Evolutionary conservation across 2,329 filamentous ascomycete species (phyloP).

Genomic region (Ceratocystis smalleyi): DNA sequence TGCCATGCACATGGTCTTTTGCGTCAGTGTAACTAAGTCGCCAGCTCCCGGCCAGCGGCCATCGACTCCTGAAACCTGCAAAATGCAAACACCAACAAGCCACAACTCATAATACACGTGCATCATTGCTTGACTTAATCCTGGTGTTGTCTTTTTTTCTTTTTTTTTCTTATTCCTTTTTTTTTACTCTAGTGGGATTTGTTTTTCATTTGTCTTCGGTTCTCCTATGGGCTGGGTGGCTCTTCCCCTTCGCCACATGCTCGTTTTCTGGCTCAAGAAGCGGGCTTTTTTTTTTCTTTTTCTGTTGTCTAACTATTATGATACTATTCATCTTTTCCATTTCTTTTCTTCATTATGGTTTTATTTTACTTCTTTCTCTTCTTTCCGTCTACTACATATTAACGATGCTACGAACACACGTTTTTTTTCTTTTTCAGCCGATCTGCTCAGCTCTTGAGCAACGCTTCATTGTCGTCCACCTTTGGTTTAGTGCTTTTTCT

Average conservation of each 20-base stretch:
- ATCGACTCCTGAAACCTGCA: conserved; percentile 15
- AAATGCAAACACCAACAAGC: conserved; percentile 12
- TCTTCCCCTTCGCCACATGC: neutral
- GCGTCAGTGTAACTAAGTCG: conserved; percentile 10
- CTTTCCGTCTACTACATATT: neutral
- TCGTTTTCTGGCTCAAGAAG: neutral
- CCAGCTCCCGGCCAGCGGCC: neutral
- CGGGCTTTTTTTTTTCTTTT: neutral
- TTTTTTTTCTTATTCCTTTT: neutral
- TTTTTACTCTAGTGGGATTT: neutral
- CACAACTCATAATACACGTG: neutral
- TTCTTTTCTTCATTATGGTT: neutral
- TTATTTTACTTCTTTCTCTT: neutral
- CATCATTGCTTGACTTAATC: neutral
- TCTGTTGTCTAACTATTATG: conserved; percentile 4
- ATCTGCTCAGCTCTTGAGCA: neutral
- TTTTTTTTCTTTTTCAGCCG: neutral
- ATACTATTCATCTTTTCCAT: neutral
- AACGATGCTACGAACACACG: neutral
- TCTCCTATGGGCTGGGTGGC: neutral
- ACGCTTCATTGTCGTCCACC: neutral
- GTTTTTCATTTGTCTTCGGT: neutral
- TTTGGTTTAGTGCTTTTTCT: neutral
- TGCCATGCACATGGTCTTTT: conserved; percentile 4
- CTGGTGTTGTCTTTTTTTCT: neutral